Percentiles rank a stretch among this genome's conserved stretches.
phyloP scores from a whole-genome alignment of 352 stramenopile genomes.

The Globisporangium recalcitrans region DNA sequence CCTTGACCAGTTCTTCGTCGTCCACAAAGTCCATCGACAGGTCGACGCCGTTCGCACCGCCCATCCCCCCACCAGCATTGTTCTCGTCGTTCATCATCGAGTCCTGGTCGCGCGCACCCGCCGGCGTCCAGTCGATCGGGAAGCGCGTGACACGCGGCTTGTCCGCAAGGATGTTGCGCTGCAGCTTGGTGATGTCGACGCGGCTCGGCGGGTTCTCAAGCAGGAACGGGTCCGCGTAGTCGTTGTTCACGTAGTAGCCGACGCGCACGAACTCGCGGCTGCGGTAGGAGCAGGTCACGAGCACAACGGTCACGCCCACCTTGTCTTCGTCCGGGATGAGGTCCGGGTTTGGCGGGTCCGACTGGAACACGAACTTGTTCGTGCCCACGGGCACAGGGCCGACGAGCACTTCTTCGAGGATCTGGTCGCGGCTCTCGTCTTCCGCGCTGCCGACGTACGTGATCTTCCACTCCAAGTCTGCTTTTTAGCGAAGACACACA shows the following conservation, averaged over 20 bases:
- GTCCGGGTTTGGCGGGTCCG: constrained; percentile 89
- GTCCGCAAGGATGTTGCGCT: constrained; percentile 95
- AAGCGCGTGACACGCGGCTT: constrained; percentile 95
- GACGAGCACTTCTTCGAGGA: constrained; percentile 98
- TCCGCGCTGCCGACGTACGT: constrained; percentile 98
- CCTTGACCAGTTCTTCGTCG: constrained; percentile 84
- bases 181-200: constrained; percentile 91
- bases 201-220: constrained; percentile 70
- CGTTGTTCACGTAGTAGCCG: constrained; percentile 98
- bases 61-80: constrained; percentile 13
- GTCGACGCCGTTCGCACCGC: constrained; percentile 22
- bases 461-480: constrained; percentile 99
- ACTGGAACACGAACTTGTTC: constrained; percentile 99
- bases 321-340: constrained; percentile 95
- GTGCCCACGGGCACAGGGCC: constrained; percentile 96
- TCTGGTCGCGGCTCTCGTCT: constrained; percentile 93
- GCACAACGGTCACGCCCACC: constrained; percentile 97
- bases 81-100: constrained; percentile 39
- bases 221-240: constrained; percentile 91
- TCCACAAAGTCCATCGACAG: constrained; percentile 74
- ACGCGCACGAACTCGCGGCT: constrained; percentile 96
- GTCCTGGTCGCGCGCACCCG: constrained; percentile 40
- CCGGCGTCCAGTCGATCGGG: constrained; percentile 94
- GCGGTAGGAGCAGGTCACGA: constrained; percentile 98
- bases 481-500: constrained; percentile 15